Evolutionary conservation across 495 filamentous ascomycete species (phyloP).

Genomic region (Lasiosphaeria ovina): DNA sequence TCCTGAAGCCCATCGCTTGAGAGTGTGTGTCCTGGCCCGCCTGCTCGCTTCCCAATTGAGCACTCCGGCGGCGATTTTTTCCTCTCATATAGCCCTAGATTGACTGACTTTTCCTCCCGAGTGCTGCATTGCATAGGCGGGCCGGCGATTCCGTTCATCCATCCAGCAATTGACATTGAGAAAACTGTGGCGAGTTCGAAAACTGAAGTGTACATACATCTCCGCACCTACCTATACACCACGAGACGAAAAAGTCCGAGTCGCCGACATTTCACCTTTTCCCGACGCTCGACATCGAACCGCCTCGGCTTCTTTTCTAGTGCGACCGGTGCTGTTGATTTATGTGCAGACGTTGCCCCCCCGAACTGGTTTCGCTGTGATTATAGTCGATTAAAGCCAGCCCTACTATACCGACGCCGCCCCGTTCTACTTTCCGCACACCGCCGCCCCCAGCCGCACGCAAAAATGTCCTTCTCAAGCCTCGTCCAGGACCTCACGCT

Average conservation of each 20-base stretch:
- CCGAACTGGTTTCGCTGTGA: too few relatives aligned
- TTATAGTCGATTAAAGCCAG: not conserved
- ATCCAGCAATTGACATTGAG: not conserved
- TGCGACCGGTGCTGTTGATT: not conserved
- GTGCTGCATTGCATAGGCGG: not conserved
- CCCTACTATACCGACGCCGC: not conserved
- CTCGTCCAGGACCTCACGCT: slow-evolving; percentile 84
- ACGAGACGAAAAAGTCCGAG: not conserved
- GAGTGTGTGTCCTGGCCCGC: slow-evolving; percentile 13
- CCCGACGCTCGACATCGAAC: not conserved
- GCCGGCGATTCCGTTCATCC: not conserved
- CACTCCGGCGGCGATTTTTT: slow-evolving; percentile 17
- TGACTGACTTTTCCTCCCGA: slow-evolving; percentile 1
- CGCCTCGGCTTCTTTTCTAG: not conserved
- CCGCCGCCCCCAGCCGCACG: not conserved
- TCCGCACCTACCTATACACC: too few relatives aligned
- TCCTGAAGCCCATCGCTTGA: slow-evolving; percentile 12
- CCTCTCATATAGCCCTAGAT: slow-evolving; percentile 3
- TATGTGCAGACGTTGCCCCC: too few relatives aligned
- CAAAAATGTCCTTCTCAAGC: slow-evolving; percentile 83
- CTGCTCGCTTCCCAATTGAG: slow-evolving; percentile 2
- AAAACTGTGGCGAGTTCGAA: not conserved
- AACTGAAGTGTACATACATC: not conserved
- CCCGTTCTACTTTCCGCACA: not conserved
- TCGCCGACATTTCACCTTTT: not conserved